Conservation (phyloP, 495 filamentous ascomycete genomes). For the Penicillium ucsense region DNA sequence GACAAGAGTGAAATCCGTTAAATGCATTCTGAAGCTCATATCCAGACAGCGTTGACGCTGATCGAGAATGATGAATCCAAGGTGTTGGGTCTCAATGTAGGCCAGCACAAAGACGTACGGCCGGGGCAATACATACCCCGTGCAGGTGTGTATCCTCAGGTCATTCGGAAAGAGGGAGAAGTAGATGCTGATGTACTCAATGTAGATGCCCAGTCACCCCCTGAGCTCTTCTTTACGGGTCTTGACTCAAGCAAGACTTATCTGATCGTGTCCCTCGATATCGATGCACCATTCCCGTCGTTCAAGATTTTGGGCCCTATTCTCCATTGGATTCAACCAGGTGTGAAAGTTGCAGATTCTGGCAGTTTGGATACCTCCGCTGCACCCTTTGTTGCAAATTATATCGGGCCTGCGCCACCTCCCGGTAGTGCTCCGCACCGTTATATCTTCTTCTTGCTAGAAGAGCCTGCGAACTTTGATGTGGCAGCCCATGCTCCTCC, state of each 20-base stretch:
- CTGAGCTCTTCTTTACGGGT: constrained; percentile 17
- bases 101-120: constrained; percentile 15
- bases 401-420: constrained; percentile 43
- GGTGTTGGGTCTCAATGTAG: constrained; percentile 21
- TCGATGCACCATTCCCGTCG: constrained; percentile 45
- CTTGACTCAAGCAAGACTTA: constrained; percentile 24
- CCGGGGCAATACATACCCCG: constrained; percentile 24
- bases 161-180: neutral
- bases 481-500: constrained; percentile 33
- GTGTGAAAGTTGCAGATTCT: constrained; percentile 20
- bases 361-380: constrained; percentile 7
- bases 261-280: constrained; percentile 38
- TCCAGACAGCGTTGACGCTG: constrained; percentile 20
- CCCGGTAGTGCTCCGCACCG: constrained; percentile 42
- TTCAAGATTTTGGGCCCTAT: constrained; percentile 30
- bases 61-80: constrained; percentile 26
- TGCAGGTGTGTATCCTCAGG: constrained; percentile 10
- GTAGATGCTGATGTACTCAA: neutral
- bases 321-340: constrained; percentile 43
- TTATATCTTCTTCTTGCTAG: constrained; percentile 48
- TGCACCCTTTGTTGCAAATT: constrained; percentile 33
- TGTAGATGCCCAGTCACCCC: constrained; percentile 23
- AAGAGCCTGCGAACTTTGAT: constrained; percentile 43
- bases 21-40: constrained; percentile 23
- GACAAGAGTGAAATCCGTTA: neutral